phyloP scores from a whole-genome alignment of 352 stramenopile genomes.

The Salisapilia sapeloensis region DNA sequence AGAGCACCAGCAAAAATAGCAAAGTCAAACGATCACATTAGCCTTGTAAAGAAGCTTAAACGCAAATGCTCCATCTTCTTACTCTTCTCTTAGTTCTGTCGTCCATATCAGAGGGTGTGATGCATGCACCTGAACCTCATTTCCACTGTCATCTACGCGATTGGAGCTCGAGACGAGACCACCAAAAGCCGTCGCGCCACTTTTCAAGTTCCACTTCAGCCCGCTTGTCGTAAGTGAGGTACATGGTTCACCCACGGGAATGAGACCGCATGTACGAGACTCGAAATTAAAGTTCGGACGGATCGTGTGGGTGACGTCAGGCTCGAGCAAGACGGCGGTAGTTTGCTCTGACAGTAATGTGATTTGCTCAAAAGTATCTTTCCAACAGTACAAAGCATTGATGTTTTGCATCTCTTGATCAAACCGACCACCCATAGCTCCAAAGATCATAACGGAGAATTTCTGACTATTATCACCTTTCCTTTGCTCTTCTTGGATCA shows the following conservation, averaged over 20 bases:
- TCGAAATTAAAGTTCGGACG: slow-evolving; percentile 81
- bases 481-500: slow-evolving; percentile 27
- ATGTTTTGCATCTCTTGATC: slow-evolving; percentile 96
- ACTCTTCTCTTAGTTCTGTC: slow-evolving; percentile 48
- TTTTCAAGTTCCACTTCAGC: slow-evolving; percentile 78
- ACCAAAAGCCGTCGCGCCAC: slow-evolving; percentile 50
- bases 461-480: slow-evolving; percentile 4
- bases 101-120: slow-evolving; percentile 82
- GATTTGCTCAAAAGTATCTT: slow-evolving; percentile 58
- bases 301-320: slow-evolving; percentile 39
- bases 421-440: slow-evolving; percentile 91
- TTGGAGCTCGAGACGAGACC: slow-evolving; percentile 79
- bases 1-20: too few relatives aligned
- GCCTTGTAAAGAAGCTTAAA: too few relatives aligned
- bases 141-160: slow-evolving; percentile 20
- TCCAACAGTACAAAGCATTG: slow-evolving; percentile 85
- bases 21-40: too few relatives aligned
- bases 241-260: slow-evolving; percentile 80
- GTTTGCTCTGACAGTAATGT: slow-evolving; percentile 84
- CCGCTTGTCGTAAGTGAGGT: slow-evolving; percentile 69
- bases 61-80: too few relatives aligned
- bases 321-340: slow-evolving; percentile 64
- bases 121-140: slow-evolving; percentile 40
- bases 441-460: slow-evolving; percentile 82
- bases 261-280: slow-evolving; percentile 86